A percentile compares a stretch with the other conserved stretches of the same genome.
phyloP scores from a whole-genome alignment of 2,329 filamentous ascomycete species.

The Trichoderma endophyticum region DNA sequence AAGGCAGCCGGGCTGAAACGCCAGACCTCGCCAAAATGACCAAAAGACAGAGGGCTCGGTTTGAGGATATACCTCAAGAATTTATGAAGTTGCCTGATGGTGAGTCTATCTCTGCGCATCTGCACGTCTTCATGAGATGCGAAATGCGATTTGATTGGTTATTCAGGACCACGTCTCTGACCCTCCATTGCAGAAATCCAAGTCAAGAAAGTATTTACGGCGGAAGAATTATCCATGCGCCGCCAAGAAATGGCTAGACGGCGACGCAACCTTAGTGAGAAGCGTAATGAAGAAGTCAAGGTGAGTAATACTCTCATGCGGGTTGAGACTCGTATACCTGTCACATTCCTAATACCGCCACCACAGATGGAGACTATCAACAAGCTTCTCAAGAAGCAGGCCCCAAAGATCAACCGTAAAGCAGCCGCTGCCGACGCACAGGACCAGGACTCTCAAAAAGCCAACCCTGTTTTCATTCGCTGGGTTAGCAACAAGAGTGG shows the following conservation, averaged over 20 bases:
- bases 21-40: conserved; percentile 60
- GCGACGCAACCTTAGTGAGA: conserved; percentile 60
- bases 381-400: conserved; percentile 82
- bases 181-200: conserved; percentile 52
- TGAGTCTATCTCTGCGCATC: conserved; percentile 30
- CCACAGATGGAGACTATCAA: conserved; percentile 83
- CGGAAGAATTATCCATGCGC: conserved; percentile 60
- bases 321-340: neutral
- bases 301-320: conserved; percentile 32
- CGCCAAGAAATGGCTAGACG: conserved; percentile 61
- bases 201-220: conserved; percentile 60
- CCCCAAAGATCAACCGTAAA: conserved; percentile 66
- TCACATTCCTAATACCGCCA: conserved; percentile 8
- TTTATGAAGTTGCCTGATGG: conserved; percentile 61
- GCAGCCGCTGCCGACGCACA: conserved; percentile 49
- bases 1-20: conserved; percentile 47
- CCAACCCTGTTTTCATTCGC: conserved; percentile 62
- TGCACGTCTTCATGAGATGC: neutral
- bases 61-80: conserved; percentile 53
- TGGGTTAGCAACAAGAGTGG: conserved; percentile 69
- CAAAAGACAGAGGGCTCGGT: conserved; percentile 57
- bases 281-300: conserved; percentile 63
- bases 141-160: neutral
- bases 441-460: conserved; percentile 46
- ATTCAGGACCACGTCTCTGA: neutral